Percentiles rank a stretch among this genome's conserved stretches.
These are phyloP conservation scores for Sporisorium sorghi DNA, from an alignment of 1,284 basidiomycete genomes.

Conservation along the genomic window DNA sequence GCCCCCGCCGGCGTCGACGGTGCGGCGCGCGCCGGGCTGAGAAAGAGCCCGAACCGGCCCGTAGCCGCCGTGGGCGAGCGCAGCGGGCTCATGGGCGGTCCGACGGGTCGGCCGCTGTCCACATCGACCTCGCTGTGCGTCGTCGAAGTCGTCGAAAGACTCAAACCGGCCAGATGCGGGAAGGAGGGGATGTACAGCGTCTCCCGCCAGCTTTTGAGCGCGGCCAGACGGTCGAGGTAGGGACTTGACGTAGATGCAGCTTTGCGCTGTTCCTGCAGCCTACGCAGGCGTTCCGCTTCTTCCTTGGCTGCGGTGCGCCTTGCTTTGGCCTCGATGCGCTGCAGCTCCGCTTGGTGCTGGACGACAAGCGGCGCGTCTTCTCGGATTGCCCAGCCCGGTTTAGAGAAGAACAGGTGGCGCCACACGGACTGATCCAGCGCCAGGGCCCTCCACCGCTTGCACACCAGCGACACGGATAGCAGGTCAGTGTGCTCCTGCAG, in stretches of 20 bases:
- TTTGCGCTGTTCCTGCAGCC: slow-evolving; percentile 21
- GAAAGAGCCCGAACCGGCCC: slow-evolving; percentile 40
- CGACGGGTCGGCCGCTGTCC: slow-evolving; percentile 12
- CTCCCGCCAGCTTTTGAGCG: slow-evolving; percentile 47
- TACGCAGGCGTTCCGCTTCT: slow-evolving; percentile 23
- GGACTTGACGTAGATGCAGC: slow-evolving; percentile 18
- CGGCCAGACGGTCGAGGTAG: slow-evolving; percentile 23
- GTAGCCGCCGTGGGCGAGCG: slow-evolving; percentile 39
- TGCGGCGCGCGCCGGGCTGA: slow-evolving; percentile 26
- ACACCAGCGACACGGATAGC: slow-evolving; percentile 29
- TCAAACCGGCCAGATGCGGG: slow-evolving; percentile 24
- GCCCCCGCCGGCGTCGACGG: slow-evolving; percentile 39
- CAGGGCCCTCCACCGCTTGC: slow-evolving; percentile 36
- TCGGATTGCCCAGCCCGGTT: slow-evolving; percentile 51
- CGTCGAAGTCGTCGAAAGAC: slow-evolving; percentile 1
- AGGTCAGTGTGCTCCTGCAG: slow-evolving; percentile 38
- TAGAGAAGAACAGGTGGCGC: slow-evolving; percentile 44
- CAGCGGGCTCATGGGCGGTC: slow-evolving; percentile 29
- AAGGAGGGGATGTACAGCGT: slow-evolving; percentile 51
- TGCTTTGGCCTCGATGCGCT: slow-evolving; percentile 17
- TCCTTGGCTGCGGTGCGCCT: slow-evolving; percentile 16
- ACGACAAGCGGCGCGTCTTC: slow-evolving; percentile 49
- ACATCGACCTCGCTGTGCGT: slow-evolving; percentile 17
- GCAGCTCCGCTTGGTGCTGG: slow-evolving; percentile 32
- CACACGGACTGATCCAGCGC: slow-evolving; percentile 47